Conservation (phyloP, 495 filamentous ascomycete species). For the Friedmanniomyces simplex region DNA sequence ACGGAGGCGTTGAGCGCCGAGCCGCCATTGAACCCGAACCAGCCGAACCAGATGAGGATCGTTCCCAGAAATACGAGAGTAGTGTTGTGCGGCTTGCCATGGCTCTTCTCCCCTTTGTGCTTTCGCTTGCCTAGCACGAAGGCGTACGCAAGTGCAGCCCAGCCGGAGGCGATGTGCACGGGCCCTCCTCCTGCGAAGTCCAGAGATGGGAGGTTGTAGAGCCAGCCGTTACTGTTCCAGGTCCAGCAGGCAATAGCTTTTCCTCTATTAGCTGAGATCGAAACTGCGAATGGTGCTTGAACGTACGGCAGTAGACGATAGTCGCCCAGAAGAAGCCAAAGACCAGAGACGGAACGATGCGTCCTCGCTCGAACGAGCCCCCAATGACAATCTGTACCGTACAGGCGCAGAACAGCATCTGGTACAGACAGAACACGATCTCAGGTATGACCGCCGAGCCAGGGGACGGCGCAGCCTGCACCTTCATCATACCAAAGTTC, state of each 20-base stretch:
- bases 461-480: constrained; percentile 39
- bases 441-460: constrained; percentile 40
- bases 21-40: constrained; percentile 52
- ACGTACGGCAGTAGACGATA: constrained; percentile 43
- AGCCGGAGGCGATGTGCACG: constrained; percentile 47
- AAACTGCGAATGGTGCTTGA: background rate
- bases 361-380: constrained; percentile 45
- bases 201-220: constrained; percentile 44
- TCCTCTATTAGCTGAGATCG: background rate
- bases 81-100: constrained; percentile 45
- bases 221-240: constrained; percentile 50
- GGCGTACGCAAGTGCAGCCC: constrained; percentile 46
- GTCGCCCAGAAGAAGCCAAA: constrained; percentile 52
- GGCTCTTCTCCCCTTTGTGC: constrained; percentile 33
- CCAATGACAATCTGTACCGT: constrained; percentile 44
- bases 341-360: constrained; percentile 44
- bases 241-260: constrained; percentile 47
- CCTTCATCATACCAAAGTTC: constrained; percentile 46
- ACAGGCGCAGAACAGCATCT: constrained; percentile 47
- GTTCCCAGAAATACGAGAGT: constrained; percentile 49
- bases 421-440: constrained; percentile 48
- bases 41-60: constrained; percentile 44
- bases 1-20: constrained; percentile 47
- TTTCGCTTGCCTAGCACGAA: constrained; percentile 46
- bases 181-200: constrained; percentile 49